Percentiles rank a stretch among this genome's conserved stretches.
phyloP scores from a whole-genome alignment of 2,329 filamentous ascomycete genomes.

The Epichloe typhina region DNA sequence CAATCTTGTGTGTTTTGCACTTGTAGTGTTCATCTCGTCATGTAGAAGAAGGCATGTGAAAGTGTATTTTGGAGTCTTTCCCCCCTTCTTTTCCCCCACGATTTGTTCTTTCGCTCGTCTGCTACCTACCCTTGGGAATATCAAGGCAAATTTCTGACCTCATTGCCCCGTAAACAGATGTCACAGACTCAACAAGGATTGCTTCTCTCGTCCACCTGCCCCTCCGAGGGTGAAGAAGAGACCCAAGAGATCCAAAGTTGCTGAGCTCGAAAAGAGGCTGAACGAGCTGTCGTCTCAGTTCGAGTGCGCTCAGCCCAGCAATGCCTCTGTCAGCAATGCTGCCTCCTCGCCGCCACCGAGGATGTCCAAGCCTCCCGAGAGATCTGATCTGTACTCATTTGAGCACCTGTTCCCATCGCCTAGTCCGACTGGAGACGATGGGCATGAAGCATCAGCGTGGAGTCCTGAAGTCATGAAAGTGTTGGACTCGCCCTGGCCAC shows the following conservation, averaged over 20 bases:
- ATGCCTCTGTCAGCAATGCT: conserved; percentile 5
- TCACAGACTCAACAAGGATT: conserved; percentile 33
- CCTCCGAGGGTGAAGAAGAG: conserved; percentile 33
- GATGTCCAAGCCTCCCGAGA: conserved; percentile 6
- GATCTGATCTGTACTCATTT: conserved; percentile 15
- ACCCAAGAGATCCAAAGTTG: conserved; percentile 33
- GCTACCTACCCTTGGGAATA: no score
- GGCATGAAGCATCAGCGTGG: conserved; percentile 10
- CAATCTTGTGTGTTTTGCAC: background rate
- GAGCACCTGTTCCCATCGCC: conserved; percentile 24
- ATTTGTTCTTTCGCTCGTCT: background rate
- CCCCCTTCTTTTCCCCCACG: background rate
- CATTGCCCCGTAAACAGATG: conserved; percentile 22
- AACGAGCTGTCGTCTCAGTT: conserved; percentile 35
- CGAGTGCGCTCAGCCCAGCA: conserved; percentile 14
- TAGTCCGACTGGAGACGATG: conserved; percentile 11
- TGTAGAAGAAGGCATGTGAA: background rate
- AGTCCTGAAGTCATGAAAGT: conserved; percentile 10
- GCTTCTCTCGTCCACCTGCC: conserved; percentile 32
- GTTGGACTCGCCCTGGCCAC: conserved; percentile 27
- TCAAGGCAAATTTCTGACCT: background rate
- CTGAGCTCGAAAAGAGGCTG: conserved; percentile 36
- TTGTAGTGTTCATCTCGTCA: background rate
- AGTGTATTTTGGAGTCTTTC: background rate
- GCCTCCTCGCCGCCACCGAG: conserved; percentile 5